Base-by-base conservation (phyloP, 164 flowering plant genomes). In the Piper longum region DNA sequence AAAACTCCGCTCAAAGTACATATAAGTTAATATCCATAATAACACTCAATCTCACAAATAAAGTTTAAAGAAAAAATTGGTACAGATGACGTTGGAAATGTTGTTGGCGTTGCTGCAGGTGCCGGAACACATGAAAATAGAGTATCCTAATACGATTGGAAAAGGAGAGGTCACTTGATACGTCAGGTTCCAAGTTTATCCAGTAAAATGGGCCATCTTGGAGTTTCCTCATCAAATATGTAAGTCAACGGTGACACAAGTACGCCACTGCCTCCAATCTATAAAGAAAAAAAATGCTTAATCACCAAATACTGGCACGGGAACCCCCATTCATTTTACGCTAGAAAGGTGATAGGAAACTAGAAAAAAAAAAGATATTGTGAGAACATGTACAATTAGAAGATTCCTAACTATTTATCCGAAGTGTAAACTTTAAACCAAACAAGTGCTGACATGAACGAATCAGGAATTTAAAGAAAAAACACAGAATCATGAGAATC, bases 251-350 rank as follows among this genome's bases (percentile, higher is more conserved):
- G 97, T 59, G 98, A 89, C 52, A 92, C 57, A 65, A 92, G 73
- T 52, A 89, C 97, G 8, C 98, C 98, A 65, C 97, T 92, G 43
- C 98, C 98, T 57, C 97, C 98, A 75, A 89, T 86, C 97, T 92
- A 82, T 75, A 78, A 43, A 48, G 18, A 40, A 8, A 16, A 19
- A 62, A 57, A 41, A 67, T 45, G 1, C n/a, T 17, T 39, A 5
- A 7, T 26, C 41, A 57, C 14, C 60, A 57, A 36, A 26, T 41
- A 8, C 58, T 2, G 52, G 52, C 52, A 48, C 9, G 9, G 52
- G 14, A 48, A 48, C 11, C 14, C 14, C 14, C 52, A 48, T 14
- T 9, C 7, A 14, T 48, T 9, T 5, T 48, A 48, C 9, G 11
- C 14, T 48, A 5, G 14, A 48, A 48, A 48, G 52, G 14, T 48